Conservation (phyloP, 2,329 filamentous ascomycete species). For the Fusarium floridanum region DNA sequence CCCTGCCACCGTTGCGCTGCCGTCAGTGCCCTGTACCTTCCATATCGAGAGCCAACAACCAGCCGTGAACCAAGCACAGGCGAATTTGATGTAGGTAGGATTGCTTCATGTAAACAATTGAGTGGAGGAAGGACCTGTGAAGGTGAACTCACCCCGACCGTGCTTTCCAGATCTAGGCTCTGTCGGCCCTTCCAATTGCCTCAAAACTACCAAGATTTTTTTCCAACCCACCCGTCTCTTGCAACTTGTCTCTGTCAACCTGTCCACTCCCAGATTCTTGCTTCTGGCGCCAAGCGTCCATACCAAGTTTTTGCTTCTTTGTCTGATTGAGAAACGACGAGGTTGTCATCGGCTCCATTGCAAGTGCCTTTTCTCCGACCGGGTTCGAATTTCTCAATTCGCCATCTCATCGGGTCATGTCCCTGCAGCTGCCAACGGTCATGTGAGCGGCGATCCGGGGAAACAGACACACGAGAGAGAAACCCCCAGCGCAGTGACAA, state of each 20-base stretch:
- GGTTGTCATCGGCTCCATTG: not conserved
- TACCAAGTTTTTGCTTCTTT: not conserved
- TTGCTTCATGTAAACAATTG: not conserved
- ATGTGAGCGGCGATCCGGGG: conserved; percentile 40
- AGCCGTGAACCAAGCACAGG: not conserved
- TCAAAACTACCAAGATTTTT: not conserved
- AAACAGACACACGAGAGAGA: not conserved
- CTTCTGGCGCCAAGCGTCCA: not conserved
- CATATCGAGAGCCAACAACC: not conserved
- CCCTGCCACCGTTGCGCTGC: not conserved
- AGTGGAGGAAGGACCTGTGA: not conserved
- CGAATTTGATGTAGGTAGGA: not conserved
- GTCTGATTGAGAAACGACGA: not conserved
- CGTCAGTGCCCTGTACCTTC: not conserved
- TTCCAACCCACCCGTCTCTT: not conserved
- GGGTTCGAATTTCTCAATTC: conserved; percentile 8
- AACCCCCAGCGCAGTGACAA: not conserved
- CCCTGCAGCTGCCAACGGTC: conserved; percentile 41
- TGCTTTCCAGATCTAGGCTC: not conserved
- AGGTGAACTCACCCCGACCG: not conserved
- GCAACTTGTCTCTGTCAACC: not conserved
- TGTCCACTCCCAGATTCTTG: not conserved
- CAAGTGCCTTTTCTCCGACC: not conserved
- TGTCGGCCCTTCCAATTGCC: not conserved
- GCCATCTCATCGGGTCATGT: conserved; percentile 13